Conservation (phyloP, 371 early-diverging fungal species). For the Lichtheimia hyalospora region DNA sequence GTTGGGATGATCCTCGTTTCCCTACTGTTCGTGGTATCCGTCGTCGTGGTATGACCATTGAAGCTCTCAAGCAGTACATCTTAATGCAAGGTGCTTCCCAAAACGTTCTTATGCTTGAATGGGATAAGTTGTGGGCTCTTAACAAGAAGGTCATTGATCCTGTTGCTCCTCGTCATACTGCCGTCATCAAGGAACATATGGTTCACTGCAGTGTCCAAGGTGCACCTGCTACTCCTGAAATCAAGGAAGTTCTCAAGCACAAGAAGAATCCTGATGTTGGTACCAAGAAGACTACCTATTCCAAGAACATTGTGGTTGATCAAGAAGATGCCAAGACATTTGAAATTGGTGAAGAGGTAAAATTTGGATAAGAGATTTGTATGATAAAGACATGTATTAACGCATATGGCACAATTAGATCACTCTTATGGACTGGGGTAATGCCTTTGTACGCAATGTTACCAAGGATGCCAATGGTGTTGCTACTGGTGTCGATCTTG, state of each 20-base stretch:
- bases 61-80: slow-evolving; percentile 97
- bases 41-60: slow-evolving; percentile 98
- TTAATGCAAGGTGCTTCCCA: slow-evolving; percentile 99
- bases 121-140: slow-evolving; percentile 99
- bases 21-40: slow-evolving; percentile 98
- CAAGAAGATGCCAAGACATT: slow-evolving; percentile 89
- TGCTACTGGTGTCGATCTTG: slow-evolving; percentile 56
- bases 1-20: slow-evolving; percentile 99
- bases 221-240: slow-evolving; percentile 52
- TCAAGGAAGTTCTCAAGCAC: slow-evolving; percentile 82
- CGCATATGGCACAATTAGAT: slow-evolving; percentile 35
- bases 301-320: slow-evolving; percentile 81
- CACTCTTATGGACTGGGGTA: slow-evolving; percentile 99
- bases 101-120: slow-evolving; percentile 91
- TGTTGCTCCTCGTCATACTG: slow-evolving; percentile 90
- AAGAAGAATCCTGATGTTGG: slow-evolving; percentile 97
- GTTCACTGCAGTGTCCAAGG: slow-evolving; percentile 69
- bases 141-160: slow-evolving; percentile 99
- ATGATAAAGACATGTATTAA: slow-evolving; percentile 32
- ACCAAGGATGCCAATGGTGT: slow-evolving; percentile 54
- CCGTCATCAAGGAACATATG: slow-evolving; percentile 69
- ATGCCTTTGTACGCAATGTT: slow-evolving; percentile 83
- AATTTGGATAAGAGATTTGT: too few relatives aligned
- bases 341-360: slow-evolving; percentile 79
- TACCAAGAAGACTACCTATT: slow-evolving; percentile 82